These are phyloP conservation scores for Penicillium sp. DNA, from an alignment of 2,329 filamentous ascomycete genomes.

Conservation along the genomic window DNA sequence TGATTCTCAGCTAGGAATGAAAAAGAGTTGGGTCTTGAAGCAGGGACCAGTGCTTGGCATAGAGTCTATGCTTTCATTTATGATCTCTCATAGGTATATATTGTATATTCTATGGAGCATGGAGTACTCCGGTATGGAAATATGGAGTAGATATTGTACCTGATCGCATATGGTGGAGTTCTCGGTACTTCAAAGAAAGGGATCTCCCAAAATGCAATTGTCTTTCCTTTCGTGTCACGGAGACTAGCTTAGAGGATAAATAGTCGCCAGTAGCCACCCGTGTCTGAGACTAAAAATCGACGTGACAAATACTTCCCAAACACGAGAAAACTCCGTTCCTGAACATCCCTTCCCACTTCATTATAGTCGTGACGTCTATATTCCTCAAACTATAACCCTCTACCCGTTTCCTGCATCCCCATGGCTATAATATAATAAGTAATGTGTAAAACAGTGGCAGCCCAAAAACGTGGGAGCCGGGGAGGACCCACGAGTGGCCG, in stretches of 20 bases:
- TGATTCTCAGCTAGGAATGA: not conserved
- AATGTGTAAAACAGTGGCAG: not conserved
- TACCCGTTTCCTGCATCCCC: not conserved
- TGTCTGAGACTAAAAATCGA: no score
- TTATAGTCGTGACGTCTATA: not conserved
- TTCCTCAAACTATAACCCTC: not conserved
- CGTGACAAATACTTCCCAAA: not conserved
- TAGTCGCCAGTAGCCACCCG: not conserved
- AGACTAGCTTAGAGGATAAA: not conserved
- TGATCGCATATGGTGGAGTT: not conserved
- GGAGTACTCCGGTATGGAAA: not conserved
- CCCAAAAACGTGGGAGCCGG: not conserved
- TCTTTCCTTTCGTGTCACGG: not conserved
- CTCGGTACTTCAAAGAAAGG: not conserved
- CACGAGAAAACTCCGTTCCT: no score
- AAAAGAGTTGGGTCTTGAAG: not conserved
- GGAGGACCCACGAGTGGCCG: slow-evolving; percentile 2
- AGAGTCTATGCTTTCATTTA: not conserved
- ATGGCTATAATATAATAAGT: not conserved
- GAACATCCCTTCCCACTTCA: not conserved
- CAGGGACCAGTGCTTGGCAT: not conserved
- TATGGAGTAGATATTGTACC: not conserved
- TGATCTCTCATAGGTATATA: not conserved
- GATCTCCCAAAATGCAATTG: slow-evolving; percentile 7
- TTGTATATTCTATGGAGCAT: no score